Evolutionary conservation across 2,329 filamentous ascomycete genomes (phyloP).

Genomic region (Fusarium tjaetaba): DNA sequence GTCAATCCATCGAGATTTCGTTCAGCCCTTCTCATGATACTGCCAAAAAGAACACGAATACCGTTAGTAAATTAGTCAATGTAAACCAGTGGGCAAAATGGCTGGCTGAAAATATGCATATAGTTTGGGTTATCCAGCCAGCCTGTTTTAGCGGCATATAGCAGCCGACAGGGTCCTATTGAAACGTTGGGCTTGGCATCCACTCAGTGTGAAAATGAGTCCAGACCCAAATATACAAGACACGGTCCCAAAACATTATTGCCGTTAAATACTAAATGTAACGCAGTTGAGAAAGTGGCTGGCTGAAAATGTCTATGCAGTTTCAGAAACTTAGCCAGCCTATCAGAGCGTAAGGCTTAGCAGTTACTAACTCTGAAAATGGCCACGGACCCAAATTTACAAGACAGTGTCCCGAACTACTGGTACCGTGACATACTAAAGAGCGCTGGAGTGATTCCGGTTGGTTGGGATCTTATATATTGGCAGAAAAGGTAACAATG

Average conservation of each 20-base stretch:
- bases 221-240: too few species aligned
- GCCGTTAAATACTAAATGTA: too few species aligned
- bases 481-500: not conserved
- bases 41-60: not conserved
- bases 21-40: not conserved
- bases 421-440: not conserved
- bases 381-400: not conserved
- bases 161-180: not conserved
- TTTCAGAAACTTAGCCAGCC: too few species aligned
- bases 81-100: not conserved
- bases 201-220: too few species aligned
- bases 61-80: fast-evolving
- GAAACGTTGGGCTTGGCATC: not conserved
- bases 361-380: not conserved
- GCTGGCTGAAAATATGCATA: not conserved
- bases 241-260: too few species aligned
- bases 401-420: not conserved
- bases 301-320: too few species aligned
- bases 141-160: not conserved
- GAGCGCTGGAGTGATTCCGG: not conserved
- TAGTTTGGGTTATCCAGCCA: not conserved
- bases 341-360: too few species aligned
- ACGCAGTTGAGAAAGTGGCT: too few species aligned
- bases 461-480: not conserved
- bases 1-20: not conserved